A percentile compares a stretch with the other conserved stretches of the same genome.
These are phyloP conservation scores for Pilatotrama ljubarskyi DNA, from an alignment of 768 basidiomycete species.

Conservation along the genomic window DNA sequence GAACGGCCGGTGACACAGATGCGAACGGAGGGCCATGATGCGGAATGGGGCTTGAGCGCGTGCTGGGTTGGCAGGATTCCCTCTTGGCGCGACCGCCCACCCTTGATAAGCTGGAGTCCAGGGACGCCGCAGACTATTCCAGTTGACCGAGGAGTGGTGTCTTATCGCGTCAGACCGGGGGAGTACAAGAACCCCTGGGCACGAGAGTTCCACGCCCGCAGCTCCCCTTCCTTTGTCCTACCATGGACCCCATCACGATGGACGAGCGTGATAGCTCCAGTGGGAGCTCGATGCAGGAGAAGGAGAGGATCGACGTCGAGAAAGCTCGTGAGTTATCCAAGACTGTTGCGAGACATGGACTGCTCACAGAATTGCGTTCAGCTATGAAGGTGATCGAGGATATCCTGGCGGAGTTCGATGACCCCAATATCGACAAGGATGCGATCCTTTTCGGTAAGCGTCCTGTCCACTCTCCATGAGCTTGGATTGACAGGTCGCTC, in stretches of 20 bases:
- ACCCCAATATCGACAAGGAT: constrained; percentile 37
- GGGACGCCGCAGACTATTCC: not conserved
- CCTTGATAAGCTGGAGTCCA: constrained; percentile 9
- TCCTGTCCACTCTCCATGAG: not conserved
- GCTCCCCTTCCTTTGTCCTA: constrained; percentile 6
- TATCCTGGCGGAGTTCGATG: constrained; percentile 30
- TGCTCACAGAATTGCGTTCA: not conserved
- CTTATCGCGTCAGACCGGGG: constrained; percentile 7
- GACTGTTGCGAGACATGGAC: no score
- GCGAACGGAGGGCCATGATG: not conserved
- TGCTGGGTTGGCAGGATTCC: not conserved
- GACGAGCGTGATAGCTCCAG: constrained; percentile 9
- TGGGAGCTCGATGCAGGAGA: constrained; percentile 12
- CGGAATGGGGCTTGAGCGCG: not conserved
- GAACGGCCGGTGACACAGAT: not conserved
- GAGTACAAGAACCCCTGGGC: constrained; percentile 15
- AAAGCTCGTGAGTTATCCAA: constrained; percentile 3
- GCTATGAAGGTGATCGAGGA: constrained; percentile 8
- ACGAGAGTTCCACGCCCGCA: constrained; percentile 1
- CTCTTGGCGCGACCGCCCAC: not conserved
- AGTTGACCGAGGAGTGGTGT: constrained; percentile 1
- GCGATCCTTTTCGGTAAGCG: constrained; percentile 27
- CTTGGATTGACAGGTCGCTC: not conserved
- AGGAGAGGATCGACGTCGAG: constrained; percentile 11
- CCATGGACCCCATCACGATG: constrained; percentile 16